Percentiles rank a stretch among this genome's conserved stretches.
Conservation (phyloP, 2,329 filamentous ascomycete genomes). For the Aspergillus versicolor region DNA sequence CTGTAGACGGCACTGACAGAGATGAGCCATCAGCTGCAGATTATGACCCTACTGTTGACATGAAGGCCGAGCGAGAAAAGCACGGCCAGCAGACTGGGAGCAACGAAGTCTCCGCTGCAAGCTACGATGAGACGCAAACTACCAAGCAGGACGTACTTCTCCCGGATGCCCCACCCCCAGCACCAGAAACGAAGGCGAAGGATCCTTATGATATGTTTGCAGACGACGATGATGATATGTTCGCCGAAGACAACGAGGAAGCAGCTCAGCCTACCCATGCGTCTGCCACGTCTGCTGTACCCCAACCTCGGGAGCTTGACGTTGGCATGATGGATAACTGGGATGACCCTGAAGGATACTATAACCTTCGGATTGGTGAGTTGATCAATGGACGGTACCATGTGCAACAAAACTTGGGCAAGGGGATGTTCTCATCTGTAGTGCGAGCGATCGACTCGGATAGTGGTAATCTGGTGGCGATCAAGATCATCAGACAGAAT, state of each 20-base stretch:
- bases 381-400: conserved; percentile 86
- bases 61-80: conserved; percentile 76
- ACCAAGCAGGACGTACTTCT: conserved; percentile 53
- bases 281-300: conserved; percentile 50
- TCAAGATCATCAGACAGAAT: conserved; percentile 98
- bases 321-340: conserved; percentile 84
- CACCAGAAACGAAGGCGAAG: conserved; percentile 44
- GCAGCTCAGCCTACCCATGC: conserved; percentile 52
- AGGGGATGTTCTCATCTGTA: conserved; percentile 97
- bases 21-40: conserved; percentile 89
- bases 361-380: conserved; percentile 91
- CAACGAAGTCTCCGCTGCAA: conserved; percentile 53
- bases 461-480: conserved; percentile 75
- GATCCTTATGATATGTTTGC: conserved; percentile 65
- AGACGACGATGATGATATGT: conserved; percentile 76
- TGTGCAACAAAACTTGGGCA: conserved; percentile 81
- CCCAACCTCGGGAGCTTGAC: conserved; percentile 59
- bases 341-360: conserved; percentile 94
- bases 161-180: conserved; percentile 38
- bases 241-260: conserved; percentile 67
- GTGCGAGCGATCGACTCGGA: conserved; percentile 79
- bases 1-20: conserved; percentile 49
- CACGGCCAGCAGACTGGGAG: conserved; percentile 65
- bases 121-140: conserved; percentile 60
- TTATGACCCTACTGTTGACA: conserved; percentile 85